Conservation (phyloP, 768 basidiomycete genomes). For the Mycena latifolia region DNA sequence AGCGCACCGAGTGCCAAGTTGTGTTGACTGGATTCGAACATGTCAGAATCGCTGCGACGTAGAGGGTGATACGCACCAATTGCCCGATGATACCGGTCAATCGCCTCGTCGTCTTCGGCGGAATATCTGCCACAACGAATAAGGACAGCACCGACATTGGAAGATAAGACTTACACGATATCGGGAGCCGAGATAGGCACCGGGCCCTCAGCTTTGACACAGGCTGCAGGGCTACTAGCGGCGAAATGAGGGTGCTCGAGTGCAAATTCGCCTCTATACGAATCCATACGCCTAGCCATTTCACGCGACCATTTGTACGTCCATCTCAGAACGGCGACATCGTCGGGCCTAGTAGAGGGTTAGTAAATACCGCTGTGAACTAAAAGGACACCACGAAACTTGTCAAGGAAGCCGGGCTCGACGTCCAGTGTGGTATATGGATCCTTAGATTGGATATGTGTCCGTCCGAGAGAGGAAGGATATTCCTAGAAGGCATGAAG, state of each 20-base stretch:
- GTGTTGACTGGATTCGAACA: conserved; percentile 10
- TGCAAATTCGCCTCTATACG: conserved; percentile 38
- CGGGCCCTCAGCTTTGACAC: conserved; percentile 23
- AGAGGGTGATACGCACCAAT: conserved; percentile 1
- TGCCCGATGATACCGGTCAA: conserved; percentile 36
- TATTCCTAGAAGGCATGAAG: conserved; percentile 43
- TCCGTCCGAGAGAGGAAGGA: conserved; percentile 49
- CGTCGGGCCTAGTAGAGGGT: conserved; percentile 30
- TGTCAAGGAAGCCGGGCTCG: conserved; percentile 48
- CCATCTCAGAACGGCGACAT: conserved; percentile 47
- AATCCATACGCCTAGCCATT: conserved; percentile 52
- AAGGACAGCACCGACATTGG: background rate
- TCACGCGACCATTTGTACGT: conserved; percentile 56
- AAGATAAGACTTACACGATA: conserved; percentile 27
- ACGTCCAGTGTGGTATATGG: conserved; percentile 46
- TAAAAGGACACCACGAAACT: conserved; percentile 40
- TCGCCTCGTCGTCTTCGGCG: conserved; percentile 38
- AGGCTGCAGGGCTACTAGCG: conserved; percentile 25
- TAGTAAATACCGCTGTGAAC: background rate
- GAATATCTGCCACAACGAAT: conserved; percentile 27
- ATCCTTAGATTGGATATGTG: conserved; percentile 54
- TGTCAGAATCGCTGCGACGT: background rate
- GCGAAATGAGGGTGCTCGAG: conserved; percentile 17
- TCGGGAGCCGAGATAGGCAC: conserved; percentile 34
- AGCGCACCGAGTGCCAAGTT: conserved; percentile 33